Evolutionary conservation across 1,284 basidiomycete genomes (phyloP).

Genomic region (Cystobasidiaceae sp.): DNA sequence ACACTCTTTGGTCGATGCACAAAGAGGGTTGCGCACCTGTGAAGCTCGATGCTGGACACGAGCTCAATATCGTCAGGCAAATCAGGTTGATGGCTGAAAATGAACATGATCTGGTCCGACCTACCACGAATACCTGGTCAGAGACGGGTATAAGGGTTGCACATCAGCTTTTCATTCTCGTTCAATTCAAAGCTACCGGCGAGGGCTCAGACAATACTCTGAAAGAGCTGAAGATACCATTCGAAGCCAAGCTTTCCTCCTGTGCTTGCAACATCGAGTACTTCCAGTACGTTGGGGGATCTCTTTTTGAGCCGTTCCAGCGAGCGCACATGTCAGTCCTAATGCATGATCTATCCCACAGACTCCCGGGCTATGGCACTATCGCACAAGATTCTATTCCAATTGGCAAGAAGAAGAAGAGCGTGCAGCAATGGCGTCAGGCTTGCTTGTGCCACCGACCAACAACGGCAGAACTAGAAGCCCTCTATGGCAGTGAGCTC

Average conservation of each 20-base stretch:
- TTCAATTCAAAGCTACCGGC: conserved; percentile 6
- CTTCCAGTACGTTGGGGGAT: conserved; percentile 2
- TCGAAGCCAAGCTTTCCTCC: conserved; percentile 13
- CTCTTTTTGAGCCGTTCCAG: not conserved
- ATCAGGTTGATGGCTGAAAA: conserved; percentile 18
- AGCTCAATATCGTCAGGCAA: conserved; percentile 8
- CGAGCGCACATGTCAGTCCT: not conserved
- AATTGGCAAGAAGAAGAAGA: not conserved
- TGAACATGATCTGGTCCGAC: conserved; percentile 11
- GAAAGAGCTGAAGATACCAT: conserved; percentile 27
- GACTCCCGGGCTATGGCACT: conserved; percentile 1
- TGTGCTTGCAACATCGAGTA: conserved; percentile 17
- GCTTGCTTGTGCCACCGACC: conserved; percentile 22
- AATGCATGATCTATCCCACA: not conserved
- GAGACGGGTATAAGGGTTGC: conserved; percentile 27
- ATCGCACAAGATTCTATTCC: not conserved
- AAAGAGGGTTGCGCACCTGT: conserved; percentile 6
- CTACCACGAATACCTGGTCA: conserved; percentile 8
- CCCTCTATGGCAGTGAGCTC: conserved; percentile 6
- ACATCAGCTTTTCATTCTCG: conserved; percentile 5
- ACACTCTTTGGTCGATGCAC: conserved; percentile 17
- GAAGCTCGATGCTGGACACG: conserved; percentile 1
- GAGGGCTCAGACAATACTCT: not conserved
- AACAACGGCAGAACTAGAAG: conserved; percentile 6
- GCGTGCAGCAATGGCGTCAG: conserved; percentile 6